Conservation (phyloP, 345 rosid species). For the Rhizophora mangle region DNA sequence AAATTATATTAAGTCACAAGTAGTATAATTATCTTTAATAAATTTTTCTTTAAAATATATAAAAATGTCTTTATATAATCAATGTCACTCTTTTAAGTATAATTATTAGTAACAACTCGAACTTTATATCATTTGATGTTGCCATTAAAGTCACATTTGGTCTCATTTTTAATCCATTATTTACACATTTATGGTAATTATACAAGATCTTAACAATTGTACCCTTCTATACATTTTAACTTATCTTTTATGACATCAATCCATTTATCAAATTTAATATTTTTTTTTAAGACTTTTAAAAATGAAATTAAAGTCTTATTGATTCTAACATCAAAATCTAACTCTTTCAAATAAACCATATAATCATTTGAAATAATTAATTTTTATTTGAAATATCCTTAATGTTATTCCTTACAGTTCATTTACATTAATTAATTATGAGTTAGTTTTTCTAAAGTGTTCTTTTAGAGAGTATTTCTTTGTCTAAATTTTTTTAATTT, state of each 20-base stretch:
- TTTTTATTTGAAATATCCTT: not conserved
- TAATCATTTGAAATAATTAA: not conserved
- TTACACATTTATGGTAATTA: not conserved
- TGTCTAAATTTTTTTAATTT: not conserved
- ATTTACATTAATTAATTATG: not conserved
- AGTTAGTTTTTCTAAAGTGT: not conserved
- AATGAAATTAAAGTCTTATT: conserved; percentile 4
- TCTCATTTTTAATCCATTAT: not conserved
- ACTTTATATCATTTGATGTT: not conserved
- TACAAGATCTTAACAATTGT: not conserved
- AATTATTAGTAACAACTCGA: not conserved
- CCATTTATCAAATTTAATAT: conserved; percentile 3
- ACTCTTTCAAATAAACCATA: conserved; percentile 14
- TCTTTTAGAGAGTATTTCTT: not conserved
- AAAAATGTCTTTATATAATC: not conserved
- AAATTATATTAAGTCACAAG: not conserved
- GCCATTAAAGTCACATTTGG: not conserved
- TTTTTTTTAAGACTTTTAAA: not conserved
- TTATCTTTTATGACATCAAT: conserved; percentile 11
- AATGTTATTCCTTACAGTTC: not conserved
- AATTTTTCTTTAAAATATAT: not conserved
- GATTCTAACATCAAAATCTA: not conserved
- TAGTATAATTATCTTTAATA: not conserved
- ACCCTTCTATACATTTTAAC: conserved; percentile 1
- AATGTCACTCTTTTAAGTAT: not conserved